These are phyloP conservation scores for Aspergillus sp. DNA, from an alignment of 2,329 filamentous ascomycete species.

Conservation along the genomic window DNA sequence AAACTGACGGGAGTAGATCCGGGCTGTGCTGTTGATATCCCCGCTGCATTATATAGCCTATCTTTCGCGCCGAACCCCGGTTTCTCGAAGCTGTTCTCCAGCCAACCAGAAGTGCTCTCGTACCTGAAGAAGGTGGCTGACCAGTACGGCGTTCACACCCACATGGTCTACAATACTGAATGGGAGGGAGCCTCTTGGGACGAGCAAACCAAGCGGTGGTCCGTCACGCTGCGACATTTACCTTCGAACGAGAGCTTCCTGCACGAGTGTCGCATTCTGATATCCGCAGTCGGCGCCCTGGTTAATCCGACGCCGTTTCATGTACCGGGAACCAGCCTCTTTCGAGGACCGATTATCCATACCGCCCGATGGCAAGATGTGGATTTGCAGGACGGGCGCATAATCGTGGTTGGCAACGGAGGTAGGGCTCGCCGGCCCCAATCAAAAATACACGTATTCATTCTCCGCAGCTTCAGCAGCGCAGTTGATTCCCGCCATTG, in stretches of 20 bases:
- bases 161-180: conserved; percentile 6
- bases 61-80: conserved; percentile 13
- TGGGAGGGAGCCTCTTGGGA: conserved; percentile 9
- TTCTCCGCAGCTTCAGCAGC: conserved; percentile 5
- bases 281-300: conserved; percentile 11
- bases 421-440: background rate
- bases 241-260: background rate
- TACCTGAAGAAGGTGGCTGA: conserved; percentile 1
- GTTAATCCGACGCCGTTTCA: conserved; percentile 7
- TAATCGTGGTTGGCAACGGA: conserved; percentile 14
- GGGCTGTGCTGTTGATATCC: conserved; percentile 14
- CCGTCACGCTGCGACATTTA: conserved; percentile 2
- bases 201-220: conserved; percentile 5
- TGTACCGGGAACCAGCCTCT: conserved; percentile 1
- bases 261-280: conserved; percentile 10
- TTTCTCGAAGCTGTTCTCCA: conserved; percentile 8
- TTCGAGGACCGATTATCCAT: conserved; percentile 11
- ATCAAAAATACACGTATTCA: background rate
- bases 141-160: background rate
- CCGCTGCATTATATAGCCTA: conserved; percentile 11
- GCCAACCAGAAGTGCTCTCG: conserved; percentile 7
- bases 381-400: conserved; percentile 9
- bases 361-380: conserved; percentile 11
- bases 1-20: conserved; percentile 11
- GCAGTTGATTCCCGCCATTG: conserved; percentile 10